phyloP scores from a whole-genome alignment of 1,139 yeast species.

The Diutina rugosa region DNA sequence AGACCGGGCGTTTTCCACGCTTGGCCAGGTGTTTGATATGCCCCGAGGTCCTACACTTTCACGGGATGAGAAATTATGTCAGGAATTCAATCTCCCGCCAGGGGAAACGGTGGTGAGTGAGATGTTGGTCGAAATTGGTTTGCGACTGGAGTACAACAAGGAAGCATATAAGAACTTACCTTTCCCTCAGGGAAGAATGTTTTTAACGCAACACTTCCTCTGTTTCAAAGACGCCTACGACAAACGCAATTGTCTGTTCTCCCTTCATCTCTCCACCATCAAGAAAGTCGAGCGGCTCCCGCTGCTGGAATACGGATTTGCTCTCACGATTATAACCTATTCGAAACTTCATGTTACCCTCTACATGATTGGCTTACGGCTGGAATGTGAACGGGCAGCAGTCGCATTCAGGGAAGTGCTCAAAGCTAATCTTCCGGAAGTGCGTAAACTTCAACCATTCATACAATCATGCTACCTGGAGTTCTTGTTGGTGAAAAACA shows the following conservation, averaged over 20 bases:
- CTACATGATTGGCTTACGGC: conserved; percentile 67
- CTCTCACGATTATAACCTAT: conserved; percentile 57
- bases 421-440: conserved; percentile 49
- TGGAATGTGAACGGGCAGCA: conserved; percentile 75
- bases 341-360: conserved; percentile 52
- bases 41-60: conserved; percentile 23
- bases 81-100: conserved; percentile 57
- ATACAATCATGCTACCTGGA: conserved; percentile 74
- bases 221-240: conserved; percentile 66
- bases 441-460: conserved; percentile 53
- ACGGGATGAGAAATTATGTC: conserved; percentile 59
- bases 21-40: conserved; percentile 29
- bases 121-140: conserved; percentile 54
- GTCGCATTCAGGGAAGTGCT: conserved; percentile 49
- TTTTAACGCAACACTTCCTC: conserved; percentile 60
- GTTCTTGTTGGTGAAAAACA: conserved; percentile 56
- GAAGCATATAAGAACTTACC: conserved; percentile 14
- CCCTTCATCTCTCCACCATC: conserved; percentile 63
- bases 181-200: conserved; percentile 46
- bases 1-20: conserved; percentile 15
- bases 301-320: conserved; percentile 64
- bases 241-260: conserved; percentile 52
- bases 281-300: conserved; percentile 82
- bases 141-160: conserved; percentile 24
- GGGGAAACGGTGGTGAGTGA: conserved; percentile 56